phyloP scores from a whole-genome alignment of 768 basidiomycete species.

The Boletus patriciae region DNA sequence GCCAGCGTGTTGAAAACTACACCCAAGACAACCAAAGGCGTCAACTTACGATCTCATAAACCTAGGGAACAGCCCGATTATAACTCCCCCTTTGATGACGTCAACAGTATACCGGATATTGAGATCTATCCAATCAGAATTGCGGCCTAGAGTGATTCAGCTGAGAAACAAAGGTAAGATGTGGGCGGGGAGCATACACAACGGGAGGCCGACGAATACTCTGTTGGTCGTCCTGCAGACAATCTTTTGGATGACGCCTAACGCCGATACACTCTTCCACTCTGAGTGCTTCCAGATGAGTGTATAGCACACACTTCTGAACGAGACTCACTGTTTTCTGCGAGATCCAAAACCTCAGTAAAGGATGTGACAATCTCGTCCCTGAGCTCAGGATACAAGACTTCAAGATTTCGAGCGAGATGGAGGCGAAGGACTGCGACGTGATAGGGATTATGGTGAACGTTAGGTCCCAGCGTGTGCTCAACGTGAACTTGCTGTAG shows the following conservation, averaged over 20 bases:
- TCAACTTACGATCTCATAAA: not conserved
- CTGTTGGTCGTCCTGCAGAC: constrained; percentile 4
- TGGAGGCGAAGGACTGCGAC: constrained; percentile 23
- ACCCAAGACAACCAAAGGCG: not conserved
- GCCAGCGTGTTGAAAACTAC: not conserved
- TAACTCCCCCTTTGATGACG: constrained; percentile 15
- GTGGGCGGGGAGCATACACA: constrained; percentile 39
- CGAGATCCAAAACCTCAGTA: constrained; percentile 34
- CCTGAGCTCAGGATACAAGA: constrained; percentile 25
- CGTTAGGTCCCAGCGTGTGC: constrained; percentile 38
- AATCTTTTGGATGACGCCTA: constrained; percentile 24
- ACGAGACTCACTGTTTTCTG: not conserved
- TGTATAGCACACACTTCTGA: not conserved
- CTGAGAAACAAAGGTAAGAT: not conserved
- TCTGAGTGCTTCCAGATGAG: not conserved
- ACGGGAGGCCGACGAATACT: constrained; percentile 48
- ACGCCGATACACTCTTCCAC: not conserved
- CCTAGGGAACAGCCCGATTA: constrained; percentile 35
- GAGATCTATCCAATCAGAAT: constrained; percentile 36
- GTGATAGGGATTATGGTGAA: constrained; percentile 32
- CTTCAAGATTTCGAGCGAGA: not conserved
- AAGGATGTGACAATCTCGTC: constrained; percentile 47
- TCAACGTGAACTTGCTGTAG: constrained; percentile 38
- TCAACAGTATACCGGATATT: constrained; percentile 32
- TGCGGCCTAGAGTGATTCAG: constrained; percentile 35